Conservation (phyloP, 257 asterid genomes). For the Solanum paucissectum region DNA sequence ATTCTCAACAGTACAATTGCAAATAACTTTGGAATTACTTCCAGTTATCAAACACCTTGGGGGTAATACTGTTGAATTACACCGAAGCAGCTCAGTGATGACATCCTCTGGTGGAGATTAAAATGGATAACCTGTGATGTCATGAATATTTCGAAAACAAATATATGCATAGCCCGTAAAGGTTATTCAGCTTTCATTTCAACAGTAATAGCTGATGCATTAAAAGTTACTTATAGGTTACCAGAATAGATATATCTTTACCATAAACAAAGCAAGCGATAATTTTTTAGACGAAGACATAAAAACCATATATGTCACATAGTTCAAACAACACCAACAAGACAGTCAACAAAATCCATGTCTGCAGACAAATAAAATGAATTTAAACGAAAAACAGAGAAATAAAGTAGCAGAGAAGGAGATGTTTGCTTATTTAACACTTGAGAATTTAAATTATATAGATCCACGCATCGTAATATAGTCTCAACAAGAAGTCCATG, state of each 20-base stretch:
- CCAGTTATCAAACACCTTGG: not conserved
- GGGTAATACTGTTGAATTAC: not conserved
- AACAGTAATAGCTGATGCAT: not conserved
- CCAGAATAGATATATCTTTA: too few species aligned
- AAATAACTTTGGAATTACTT: not conserved
- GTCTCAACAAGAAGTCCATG: too few species aligned
- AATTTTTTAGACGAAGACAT: too few species aligned
- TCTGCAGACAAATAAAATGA: not conserved
- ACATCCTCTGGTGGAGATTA: not conserved
- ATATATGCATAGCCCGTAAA: not conserved
- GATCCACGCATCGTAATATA: not conserved
- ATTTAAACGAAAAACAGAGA: not conserved
- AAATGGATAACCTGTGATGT: not conserved
- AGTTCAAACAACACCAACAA: not conserved
- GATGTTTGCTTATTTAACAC: not conserved
- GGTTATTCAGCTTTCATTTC: not conserved
- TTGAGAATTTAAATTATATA: not conserved
- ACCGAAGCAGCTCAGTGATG: not conserved
- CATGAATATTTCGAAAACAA: not conserved
- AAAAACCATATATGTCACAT: not conserved
- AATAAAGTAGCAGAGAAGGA: not conserved
- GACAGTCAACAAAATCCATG: not conserved
- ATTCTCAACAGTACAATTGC: not conserved
- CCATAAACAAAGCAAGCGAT: too few species aligned
- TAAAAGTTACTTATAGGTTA: not conserved